Base-by-base conservation (phyloP, 495 filamentous ascomycete genomes). In the Amphirosellinia nigrospora region DNA sequence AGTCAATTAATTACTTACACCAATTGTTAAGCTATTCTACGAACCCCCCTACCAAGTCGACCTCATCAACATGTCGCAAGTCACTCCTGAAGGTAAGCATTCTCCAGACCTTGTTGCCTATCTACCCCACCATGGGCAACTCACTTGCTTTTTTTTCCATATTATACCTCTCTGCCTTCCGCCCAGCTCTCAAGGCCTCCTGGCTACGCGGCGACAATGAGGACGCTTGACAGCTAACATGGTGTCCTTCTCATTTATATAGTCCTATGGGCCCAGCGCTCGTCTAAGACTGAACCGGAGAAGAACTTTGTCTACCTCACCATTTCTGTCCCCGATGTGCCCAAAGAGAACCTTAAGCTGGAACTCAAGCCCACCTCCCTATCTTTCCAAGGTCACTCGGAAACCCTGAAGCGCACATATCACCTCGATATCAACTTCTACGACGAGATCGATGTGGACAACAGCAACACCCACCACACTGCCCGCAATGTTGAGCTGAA, bases 181-280 rank as follows among this genome's bases (percentile, higher is more conserved):
- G n/a, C 43, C 50, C 56, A 26, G 63, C 63, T 60, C 3, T 16
- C 16, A 28, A 64, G 28, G 1, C 9, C 19, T 36, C 52, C 63
- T 46, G 38, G 23, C 64, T 41, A 28, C 59, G 15, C 16, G 62
- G 43, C n/a, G 13, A 38, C 52, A 32, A 28, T 32, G 56, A 46
- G 30, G 16, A 41, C 45, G 46, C 39, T 48, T 28, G 48, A 5
- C 60, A 67, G 69, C 73, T 78, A 74, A 76, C 71, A 39, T 64
- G 21, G 16, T 56, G 58, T 30, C 39, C 38, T 48, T 64, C 28
- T 23, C 16, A 4, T 16, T 5, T 50, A 5, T 66, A 6, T 76
- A 99, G 96, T 98, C 74, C 90, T 92, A 83, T 99, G 96, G 96
- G 95, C 96, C 38, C 96, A 99, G 85, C 95, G 96, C 85, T 98